Percentiles rank a stretch among this genome's conserved stretches.
Evolutionary conservation across 2,329 filamentous ascomycete genomes (phyloP).

Genomic region (Botrytis medusae): DNA sequence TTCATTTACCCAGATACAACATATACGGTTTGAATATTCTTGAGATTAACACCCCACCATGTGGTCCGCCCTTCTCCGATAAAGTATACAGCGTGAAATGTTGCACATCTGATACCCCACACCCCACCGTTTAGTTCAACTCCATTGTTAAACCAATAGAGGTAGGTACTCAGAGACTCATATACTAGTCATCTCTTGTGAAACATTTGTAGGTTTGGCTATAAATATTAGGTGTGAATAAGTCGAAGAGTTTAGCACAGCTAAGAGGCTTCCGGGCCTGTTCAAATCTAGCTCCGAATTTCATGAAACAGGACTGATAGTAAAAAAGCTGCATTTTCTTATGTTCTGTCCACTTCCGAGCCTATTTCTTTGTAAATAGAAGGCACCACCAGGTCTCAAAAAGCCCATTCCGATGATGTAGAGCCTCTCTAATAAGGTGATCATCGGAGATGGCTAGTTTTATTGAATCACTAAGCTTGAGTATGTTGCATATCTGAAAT

Average conservation of each 20-base stretch:
- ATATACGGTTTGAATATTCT: not conserved
- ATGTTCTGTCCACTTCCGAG: no score
- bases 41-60: not conserved
- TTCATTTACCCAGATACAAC: not conserved
- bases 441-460: no score
- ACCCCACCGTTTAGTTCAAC: not conserved
- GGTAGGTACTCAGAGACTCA: conserved; percentile 31
- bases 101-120: conserved; percentile 1
- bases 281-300: not conserved
- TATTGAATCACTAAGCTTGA: no score
- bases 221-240: not conserved
- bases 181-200: not conserved
- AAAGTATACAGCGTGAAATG: not conserved
- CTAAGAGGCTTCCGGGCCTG: not conserved
- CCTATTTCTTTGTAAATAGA: not conserved
- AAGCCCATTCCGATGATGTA: not conserved
- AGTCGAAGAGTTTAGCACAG: not conserved
- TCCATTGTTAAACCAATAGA: not conserved
- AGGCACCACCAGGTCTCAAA: not conserved
- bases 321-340: not conserved
- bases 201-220: not conserved
- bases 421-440: no score
- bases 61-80: not conserved
- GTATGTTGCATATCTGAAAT: no score
- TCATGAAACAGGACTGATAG: not conserved